These are phyloP conservation scores for Stenogyne calaminthoides DNA, from an alignment of 305 asterid genomes.

Conservation along the genomic window DNA sequence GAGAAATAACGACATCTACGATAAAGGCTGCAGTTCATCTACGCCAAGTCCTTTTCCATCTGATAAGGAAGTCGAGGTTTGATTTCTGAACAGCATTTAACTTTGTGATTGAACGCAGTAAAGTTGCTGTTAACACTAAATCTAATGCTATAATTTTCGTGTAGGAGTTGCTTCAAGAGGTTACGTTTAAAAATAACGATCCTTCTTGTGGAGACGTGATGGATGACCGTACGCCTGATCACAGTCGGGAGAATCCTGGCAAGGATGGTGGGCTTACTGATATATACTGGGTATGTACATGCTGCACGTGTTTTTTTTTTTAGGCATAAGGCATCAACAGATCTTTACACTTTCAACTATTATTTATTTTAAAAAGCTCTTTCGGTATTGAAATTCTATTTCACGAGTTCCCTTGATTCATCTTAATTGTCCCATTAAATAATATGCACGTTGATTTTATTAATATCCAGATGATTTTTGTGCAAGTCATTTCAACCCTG, in stretches of 20 bases:
- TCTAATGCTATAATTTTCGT: slow-evolving; percentile 23
- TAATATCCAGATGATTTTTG: too few species aligned
- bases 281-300: slow-evolving; percentile 65
- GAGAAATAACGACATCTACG: slow-evolving; percentile 30
- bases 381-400: too few species aligned
- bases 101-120: not conserved
- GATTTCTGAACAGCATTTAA: slow-evolving; percentile 7
- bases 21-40: slow-evolving; percentile 21
- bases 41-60: slow-evolving; percentile 37
- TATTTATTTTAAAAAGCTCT: too few species aligned
- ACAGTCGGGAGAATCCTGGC: slow-evolving; percentile 37
- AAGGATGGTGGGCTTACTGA: slow-evolving; percentile 68
- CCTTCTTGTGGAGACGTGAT: not conserved
- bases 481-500: too few species aligned
- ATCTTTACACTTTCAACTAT: too few species aligned
- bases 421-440: too few species aligned
- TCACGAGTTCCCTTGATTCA: too few species aligned
- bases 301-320: too few species aligned
- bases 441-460: too few species aligned
- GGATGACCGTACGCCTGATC: slow-evolving; percentile 8
- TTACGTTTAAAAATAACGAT: slow-evolving; percentile 31
- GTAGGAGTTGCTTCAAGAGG: slow-evolving; percentile 41
- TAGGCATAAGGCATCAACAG: too few species aligned
- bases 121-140: slow-evolving; percentile 22
- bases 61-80: slow-evolving; percentile 53